Base-by-base conservation (phyloP, 1,284 basidiomycete species). In the Macrocystidia cucumis region DNA sequence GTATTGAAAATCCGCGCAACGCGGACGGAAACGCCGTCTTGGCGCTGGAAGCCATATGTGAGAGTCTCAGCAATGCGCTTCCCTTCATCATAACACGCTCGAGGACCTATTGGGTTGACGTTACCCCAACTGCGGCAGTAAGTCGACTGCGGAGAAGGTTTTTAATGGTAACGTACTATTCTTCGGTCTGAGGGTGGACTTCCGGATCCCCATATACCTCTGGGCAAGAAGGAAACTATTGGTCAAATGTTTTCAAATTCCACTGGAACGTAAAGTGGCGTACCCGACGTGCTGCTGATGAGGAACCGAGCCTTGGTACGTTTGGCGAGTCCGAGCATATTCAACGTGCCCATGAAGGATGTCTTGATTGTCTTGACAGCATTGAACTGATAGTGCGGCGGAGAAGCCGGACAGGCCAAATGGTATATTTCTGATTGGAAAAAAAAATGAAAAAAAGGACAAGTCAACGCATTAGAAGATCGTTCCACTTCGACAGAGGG, bases 301-400 rank as follows among this genome's bases (percentile, higher is more conserved):
- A 98, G 68, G 74, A 98, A 98, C 35, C 93, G 79, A 7, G 95
- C 95, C 61, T 97, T 97, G 36, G 86, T 91, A 42, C 92, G 87
- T 63, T 97, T 98, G 9, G 95, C 95, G n/a, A 98, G 74, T 41
- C 91, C 95, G 32, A 98, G 83, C 90, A 97, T 95, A 66, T 98
- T 98, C 46, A 95, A 67, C 5, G 92, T 93, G 32, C 95, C 95
- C 73, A 93, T 78, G 64, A 98, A 98, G 18, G 91, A 95, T 1
- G 95, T 98, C 65, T 98, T 98, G 67, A 98, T 79, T 12, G 92
- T 97, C 64, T 97, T 96, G 47, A 97, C 84, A 5, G 91, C 83
- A 62, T 96, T 92, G 60, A 85, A 89, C 56, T 96, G 91, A 61
- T 96, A 95, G 57, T 93, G 91, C 35, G 90, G 88, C 20, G 92